Evolutionary conservation across 768 basidiomycete genomes (phyloP), one percentile per base, ranked within the genome.

Genomic region (Dentipellis fragilis): DNA sequence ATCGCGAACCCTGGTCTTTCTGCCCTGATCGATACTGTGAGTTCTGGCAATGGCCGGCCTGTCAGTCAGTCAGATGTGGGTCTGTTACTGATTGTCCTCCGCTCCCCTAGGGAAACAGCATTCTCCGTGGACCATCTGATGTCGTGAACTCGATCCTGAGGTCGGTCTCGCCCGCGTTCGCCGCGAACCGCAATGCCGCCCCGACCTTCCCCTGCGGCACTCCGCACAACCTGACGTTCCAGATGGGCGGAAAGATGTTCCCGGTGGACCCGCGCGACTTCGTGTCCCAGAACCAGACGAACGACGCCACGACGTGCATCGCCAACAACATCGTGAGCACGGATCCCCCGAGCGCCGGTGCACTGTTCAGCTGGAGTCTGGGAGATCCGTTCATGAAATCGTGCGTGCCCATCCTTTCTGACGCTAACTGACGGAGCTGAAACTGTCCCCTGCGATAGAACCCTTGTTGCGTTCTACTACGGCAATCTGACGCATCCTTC

Each of bases 191-290:
- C 10, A 35, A 50, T 6, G 57, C 49, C 12, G 23, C 8, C 2
- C 57, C 59, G 49, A 60, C 59, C 16, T 60, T 52, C 38, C 54
- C 59, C 23, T 60, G 59, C 42, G 37, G 51, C 10, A 42, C 23
- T 22, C 57, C 59, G 10, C 59, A 60, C 39, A 37, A 42, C 19
- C 57, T 60, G 10, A 9, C 52, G 5, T 60, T 60, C 54, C 57
- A 58, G 45, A 58, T 60, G 16, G 59, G 59, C 42, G 59, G 3
- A 65, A 75, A 11, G 84, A 89, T 59, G 73, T 88, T 16, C 70
- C 79, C 84, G 1, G 77, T 89, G n/a, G 88, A 89, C 65, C 83
- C 87, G n/a, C 79, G 85, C 21, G 88, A 90, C 66, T 83, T 89
- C 58, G 68, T 77, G 1, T 68, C 66, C 11, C 79, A 79, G 58